Percentiles rank a stretch among this genome's conserved stretches.
Evolutionary conservation across 805 yeast genomes (phyloP).

Genomic region (Candida pseudofarinosa): DNA sequence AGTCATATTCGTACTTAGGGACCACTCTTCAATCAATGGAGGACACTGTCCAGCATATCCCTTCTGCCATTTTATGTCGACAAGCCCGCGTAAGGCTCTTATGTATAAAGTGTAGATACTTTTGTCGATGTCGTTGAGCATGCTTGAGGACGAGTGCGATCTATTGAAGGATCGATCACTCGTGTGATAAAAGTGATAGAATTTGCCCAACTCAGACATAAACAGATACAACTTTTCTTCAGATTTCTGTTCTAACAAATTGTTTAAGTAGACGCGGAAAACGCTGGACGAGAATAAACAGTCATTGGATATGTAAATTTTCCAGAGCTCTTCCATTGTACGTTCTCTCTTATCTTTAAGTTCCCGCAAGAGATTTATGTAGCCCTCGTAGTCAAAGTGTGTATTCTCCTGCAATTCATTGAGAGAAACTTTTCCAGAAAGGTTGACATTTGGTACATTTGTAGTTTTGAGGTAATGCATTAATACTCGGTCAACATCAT

Average conservation of each 20-base stretch:
- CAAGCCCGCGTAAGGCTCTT: conserved; percentile 20
- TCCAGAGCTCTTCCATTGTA: conserved; percentile 31
- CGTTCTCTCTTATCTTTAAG: conserved; percentile 22
- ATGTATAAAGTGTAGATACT: conserved; percentile 14
- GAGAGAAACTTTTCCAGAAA: conserved; percentile 9
- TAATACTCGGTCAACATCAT: conserved; percentile 23
- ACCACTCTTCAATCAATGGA: conserved; percentile 36
- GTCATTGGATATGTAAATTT: conserved; percentile 22
- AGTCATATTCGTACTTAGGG: conserved; percentile 26
- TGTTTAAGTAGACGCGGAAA: conserved; percentile 20
- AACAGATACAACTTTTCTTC: conserved; percentile 20
- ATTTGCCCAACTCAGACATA: conserved; percentile 13
- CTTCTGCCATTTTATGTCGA: conserved; percentile 24
- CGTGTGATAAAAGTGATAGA: conserved; percentile 11
- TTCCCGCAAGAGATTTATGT: conserved; percentile 21
- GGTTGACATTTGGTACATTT: conserved; percentile 2
- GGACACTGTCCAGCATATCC: conserved; percentile 24
- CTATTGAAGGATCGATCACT: conserved; percentile 15
- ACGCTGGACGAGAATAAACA: conserved; percentile 20
- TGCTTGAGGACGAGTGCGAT: conserved; percentile 2
- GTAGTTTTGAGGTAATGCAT: conserved; percentile 21
- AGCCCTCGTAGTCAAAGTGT: conserved; percentile 38
- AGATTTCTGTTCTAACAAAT: conserved; percentile 13
- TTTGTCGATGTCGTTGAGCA: conserved; percentile 8
- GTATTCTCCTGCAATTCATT: conserved; percentile 27